Evolutionary conservation across 1,139 yeast genomes (phyloP).

Genomic region (Yamadazyma sp.): DNA sequence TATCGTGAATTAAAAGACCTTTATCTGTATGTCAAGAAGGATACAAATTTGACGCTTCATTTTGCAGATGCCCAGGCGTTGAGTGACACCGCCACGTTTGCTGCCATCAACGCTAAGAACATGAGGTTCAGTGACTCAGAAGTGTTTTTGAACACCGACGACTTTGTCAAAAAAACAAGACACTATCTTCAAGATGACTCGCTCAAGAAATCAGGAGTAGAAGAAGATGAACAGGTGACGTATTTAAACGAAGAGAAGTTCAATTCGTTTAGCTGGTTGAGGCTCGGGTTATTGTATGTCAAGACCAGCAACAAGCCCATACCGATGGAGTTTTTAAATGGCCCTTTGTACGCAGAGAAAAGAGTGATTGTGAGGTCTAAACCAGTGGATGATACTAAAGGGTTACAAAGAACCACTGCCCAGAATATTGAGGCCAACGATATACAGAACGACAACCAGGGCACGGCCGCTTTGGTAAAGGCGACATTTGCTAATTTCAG

Average conservation of each 20-base stretch:
- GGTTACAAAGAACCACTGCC: conserved; percentile 48
- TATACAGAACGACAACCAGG: conserved; percentile 48
- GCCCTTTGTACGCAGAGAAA: conserved; percentile 69
- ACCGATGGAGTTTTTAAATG: conserved; percentile 62
- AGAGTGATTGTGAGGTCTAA: conserved; percentile 38
- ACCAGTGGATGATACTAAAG: conserved; percentile 43
- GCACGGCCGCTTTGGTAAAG: conserved; percentile 62
- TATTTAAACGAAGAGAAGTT: conserved; percentile 23
- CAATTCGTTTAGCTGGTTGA: conserved; percentile 55
- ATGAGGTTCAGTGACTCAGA: conserved; percentile 55
- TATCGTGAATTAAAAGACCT: conserved; percentile 25
- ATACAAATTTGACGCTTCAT: conserved; percentile 23
- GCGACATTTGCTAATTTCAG: conserved; percentile 41
- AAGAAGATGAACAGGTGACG: conserved; percentile 4
- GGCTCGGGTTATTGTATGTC: conserved; percentile 56
- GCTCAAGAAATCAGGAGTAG: conserved; percentile 4
- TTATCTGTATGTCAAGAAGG: conserved; percentile 24
- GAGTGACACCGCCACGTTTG: conserved; percentile 38
- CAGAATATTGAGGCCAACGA: conserved; percentile 52
- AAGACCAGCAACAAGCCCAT: conserved; percentile 49
- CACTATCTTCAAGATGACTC: conserved; percentile 17
- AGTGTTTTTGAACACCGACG: conserved; percentile 46
- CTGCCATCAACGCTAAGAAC: conserved; percentile 50
- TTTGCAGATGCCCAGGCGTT: conserved; percentile 40
- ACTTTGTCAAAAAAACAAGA: conserved; percentile 42